Evolutionary conservation across 208 protist species (phyloP), one percentile per base, ranked within the genome.

Genomic region (Leishmania arabica): DNA sequence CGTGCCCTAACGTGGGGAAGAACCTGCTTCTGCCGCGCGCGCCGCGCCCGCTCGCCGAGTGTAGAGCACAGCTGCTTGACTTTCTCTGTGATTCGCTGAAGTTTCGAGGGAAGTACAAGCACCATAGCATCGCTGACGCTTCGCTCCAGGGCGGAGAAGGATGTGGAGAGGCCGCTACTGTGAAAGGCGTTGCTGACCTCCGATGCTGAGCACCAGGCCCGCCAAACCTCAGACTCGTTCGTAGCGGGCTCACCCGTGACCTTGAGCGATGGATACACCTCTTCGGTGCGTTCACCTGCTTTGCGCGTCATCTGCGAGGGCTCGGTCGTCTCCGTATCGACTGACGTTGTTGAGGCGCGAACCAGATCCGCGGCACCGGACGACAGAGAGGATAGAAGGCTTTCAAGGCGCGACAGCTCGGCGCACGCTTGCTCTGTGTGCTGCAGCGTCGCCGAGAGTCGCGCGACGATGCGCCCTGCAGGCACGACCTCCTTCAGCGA

Each of bases 91-190:
- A 79, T 15, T 11, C 51, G 71, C 9, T 40, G 77, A 49, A 85
- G 27, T 2, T 75, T 78, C 19, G 82, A 64, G 17, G n/a, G n/a
- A 45, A 68, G 13, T 1, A 3, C 8, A 47, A 62, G 64, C 5
- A 58, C 72, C 3, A 64, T 6, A 9, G 7, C n/a, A 11, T 66
- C 69, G 45, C 53, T 68, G 24, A 81, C 64, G 3, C 31, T 51
- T 49, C 51, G 73, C 54, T 85, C 82, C 4, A 81, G 53, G 0
- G 82, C 37, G 24, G 60, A 51, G 21, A 81, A 68, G 3, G 77
- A 37, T 19, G 82, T 81, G 8, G 82, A 85, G 7, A 85, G 24
- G 51, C 77, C 77, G 42, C 64, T 81, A 42, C 77, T 64, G 64
- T 81, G 54, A 47, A 82, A 79, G 1, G 78, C 37, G 17, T 64